Conservation (phyloP, 192 early-diverging fungal genomes). For the Entomortierella lignicola region DNA sequence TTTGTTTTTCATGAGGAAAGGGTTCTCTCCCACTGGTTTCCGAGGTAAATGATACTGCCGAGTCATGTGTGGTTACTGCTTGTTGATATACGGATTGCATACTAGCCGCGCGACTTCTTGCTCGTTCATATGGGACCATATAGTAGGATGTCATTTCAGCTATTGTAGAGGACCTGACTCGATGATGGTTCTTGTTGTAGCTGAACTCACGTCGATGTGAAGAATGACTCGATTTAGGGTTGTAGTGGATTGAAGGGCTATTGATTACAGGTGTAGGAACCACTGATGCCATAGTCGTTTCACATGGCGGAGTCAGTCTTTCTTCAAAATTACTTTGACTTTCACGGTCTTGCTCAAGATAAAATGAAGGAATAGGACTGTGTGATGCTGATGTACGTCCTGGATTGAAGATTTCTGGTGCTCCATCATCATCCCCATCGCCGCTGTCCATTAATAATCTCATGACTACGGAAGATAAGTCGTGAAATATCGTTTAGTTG, state of each 20-base stretch:
- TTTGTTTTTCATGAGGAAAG: not conserved
- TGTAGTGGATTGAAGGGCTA: not conserved
- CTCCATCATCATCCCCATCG: constrained; percentile 56
- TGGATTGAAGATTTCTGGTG: not conserved
- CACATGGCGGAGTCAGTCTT: not conserved
- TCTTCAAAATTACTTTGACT: not conserved
- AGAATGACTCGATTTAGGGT: not conserved
- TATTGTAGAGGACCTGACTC: not conserved
- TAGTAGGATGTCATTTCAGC: not conserved
- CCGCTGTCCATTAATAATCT: constrained; percentile 58
- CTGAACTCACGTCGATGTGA: not conserved
- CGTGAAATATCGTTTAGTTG: not conserved
- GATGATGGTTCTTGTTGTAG: not conserved
- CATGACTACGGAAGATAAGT: constrained; percentile 52
- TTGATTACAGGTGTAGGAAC: not conserved
- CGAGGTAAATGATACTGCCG: constrained; percentile 6
- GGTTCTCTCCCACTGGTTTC: not conserved
- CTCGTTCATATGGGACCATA: not conserved
- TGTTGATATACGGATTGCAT: constrained; percentile 8
- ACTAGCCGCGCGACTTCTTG: not conserved
- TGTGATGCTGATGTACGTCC: constrained; percentile 4
- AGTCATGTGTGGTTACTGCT: constrained; percentile 11
- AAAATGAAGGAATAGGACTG: constrained; percentile 17
- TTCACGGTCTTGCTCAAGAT: not conserved
- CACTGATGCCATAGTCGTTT: not conserved